Percentiles rank a stretch among this genome's conserved stretches.
Evolutionary conservation across 2,329 filamentous ascomycete genomes (phyloP).

Genomic region (Apiospora kogelbergensis): DNA sequence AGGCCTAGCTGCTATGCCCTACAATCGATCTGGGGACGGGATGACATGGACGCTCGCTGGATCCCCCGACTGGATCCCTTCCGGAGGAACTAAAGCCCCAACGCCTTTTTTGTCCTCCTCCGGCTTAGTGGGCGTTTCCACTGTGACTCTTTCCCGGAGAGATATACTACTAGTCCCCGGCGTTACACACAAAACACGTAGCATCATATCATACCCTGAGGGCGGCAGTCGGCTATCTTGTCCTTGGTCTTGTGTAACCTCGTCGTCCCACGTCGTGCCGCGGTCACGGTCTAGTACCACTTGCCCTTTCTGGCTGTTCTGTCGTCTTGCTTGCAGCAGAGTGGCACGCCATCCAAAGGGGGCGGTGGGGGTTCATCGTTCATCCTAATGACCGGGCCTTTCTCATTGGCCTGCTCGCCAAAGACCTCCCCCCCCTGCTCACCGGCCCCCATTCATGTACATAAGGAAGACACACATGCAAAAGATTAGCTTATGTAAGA

Average conservation of each 20-base stretch:
- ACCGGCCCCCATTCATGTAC: background rate
- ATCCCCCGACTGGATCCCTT: background rate
- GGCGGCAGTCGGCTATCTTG: no score
- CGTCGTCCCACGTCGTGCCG: background rate
- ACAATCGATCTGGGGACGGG: no score
- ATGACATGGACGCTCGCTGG: background rate
- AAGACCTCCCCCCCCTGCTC: background rate
- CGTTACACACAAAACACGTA: background rate
- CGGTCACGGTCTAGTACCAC: background rate
- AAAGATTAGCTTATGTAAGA: background rate
- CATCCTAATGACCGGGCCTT: background rate
- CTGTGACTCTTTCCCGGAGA: background rate
- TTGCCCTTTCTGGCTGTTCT: background rate
- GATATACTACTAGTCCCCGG: background rate
- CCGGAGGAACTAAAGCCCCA: background rate
- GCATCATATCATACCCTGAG: no score
- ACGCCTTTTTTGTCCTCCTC: background rate
- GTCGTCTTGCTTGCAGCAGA: background rate
- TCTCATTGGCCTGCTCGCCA: background rate
- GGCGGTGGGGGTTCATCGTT: background rate
- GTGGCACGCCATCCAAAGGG: background rate
- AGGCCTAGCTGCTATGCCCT: background rate
- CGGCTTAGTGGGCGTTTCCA: background rate
- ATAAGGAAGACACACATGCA: background rate
- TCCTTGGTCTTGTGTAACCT: background rate